phyloP scores from a whole-genome alignment of 78 protist genomes.

The Dictyostelium discoideum region DNA sequence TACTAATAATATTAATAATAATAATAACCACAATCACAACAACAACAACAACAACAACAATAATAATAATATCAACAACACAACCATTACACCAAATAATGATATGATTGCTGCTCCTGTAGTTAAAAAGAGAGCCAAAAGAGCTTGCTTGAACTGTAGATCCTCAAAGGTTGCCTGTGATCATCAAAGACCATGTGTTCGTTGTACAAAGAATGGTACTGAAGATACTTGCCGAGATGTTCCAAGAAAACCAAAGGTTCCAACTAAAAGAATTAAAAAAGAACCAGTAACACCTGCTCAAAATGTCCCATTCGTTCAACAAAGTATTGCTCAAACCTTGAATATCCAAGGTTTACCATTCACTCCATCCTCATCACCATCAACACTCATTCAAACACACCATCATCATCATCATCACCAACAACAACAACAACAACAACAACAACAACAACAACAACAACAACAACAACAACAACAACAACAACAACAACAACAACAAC shows the following conservation, averaged over 20 bases:
- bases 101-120: not conserved
- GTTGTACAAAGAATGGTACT: constrained; percentile 71
- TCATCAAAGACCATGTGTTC: constrained; percentile 69
- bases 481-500: not conserved
- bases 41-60: not conserved
- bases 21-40: not conserved
- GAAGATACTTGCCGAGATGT: constrained; percentile 65
- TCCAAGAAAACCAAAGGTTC: constrained; percentile 68
- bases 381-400: not conserved
- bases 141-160: constrained; percentile 78
- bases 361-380: not conserved
- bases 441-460: not conserved
- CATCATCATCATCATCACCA: not conserved
- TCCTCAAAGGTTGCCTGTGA: constrained; percentile 79
- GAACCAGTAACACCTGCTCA: not conserved
- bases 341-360: not conserved
- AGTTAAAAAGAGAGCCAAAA: constrained; percentile 70
- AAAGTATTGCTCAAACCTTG: not conserved
- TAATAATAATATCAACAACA: not conserved
- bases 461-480: not conserved
- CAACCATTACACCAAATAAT: not conserved
- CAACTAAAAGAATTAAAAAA: not conserved
- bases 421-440: not conserved
- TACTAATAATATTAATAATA: not conserved
- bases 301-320: not conserved